These are phyloP conservation scores for Carex sylvatica DNA, from an alignment of 202 grass and related monocot genomes.

Conservation along the genomic window DNA sequence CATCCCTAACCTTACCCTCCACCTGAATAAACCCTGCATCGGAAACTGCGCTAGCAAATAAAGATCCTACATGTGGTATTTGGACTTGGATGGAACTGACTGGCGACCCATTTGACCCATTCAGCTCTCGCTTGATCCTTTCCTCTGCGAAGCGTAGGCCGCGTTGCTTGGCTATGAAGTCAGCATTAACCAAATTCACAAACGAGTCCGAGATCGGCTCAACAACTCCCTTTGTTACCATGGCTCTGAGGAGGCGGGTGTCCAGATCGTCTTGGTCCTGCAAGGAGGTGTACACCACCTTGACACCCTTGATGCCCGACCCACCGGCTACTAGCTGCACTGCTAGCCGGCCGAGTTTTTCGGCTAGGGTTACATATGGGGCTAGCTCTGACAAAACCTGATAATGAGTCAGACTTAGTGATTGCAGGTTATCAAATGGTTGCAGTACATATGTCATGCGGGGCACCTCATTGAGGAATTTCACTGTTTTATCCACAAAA, in stretches of 20 bases:
- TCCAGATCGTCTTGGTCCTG: constrained; percentile 67
- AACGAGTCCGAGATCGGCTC: constrained; percentile 79
- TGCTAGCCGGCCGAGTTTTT: constrained; percentile 77
- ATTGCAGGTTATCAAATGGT: not conserved
- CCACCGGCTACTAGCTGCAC: constrained; percentile 75
- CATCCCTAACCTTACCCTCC: constrained; percentile 65
- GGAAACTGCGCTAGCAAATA: constrained; percentile 56
- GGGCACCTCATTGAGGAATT: too few species aligned
- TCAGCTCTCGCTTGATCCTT: constrained; percentile 47
- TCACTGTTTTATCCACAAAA: too few species aligned
- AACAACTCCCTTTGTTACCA: constrained; percentile 80
- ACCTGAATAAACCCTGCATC: constrained; percentile 53
- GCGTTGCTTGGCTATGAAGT: constrained; percentile 79
- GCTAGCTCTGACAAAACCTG: constrained; percentile 78
- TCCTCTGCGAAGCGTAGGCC: constrained; percentile 79
- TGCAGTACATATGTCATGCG: not conserved
- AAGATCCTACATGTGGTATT: constrained; percentile 56
- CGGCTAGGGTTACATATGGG: constrained; percentile 67
- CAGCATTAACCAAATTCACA: constrained; percentile 83
- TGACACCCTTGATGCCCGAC: constrained; percentile 72
- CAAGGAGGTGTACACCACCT: constrained; percentile 75
- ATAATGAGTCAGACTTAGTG: not conserved
- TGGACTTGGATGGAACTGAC: constrained; percentile 73
- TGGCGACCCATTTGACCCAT: constrained; percentile 42
- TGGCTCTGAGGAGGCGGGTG: constrained; percentile 77